These are phyloP conservation scores for Murraya paniculata DNA, from an alignment of 345 rosid genomes.

Conservation along the genomic window DNA sequence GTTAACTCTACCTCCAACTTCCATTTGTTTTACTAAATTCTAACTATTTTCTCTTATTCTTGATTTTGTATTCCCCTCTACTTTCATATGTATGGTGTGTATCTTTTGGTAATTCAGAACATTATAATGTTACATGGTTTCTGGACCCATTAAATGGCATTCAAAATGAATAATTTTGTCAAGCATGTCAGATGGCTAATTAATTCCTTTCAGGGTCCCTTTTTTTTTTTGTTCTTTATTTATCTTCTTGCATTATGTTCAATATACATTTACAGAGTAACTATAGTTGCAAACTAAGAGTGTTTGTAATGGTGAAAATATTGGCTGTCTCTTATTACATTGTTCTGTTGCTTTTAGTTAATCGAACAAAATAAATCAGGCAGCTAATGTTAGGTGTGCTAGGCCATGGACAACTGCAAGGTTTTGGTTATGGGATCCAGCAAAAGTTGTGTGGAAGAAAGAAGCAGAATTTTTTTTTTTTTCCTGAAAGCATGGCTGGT, in stretches of 20 bases:
- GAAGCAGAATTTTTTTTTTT: not conserved
- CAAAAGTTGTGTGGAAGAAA: not conserved
- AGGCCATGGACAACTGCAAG: not conserved
- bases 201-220: not conserved
- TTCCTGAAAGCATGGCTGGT: not conserved
- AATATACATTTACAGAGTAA: no score
- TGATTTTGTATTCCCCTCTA: not conserved
- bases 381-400: not conserved
- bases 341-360: not conserved
- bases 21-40: conserved; percentile 2
- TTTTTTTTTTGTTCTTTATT: not conserved
- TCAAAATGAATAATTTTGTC: not conserved
- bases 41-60: not conserved
- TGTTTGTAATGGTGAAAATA: not conserved
- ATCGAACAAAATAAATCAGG: not conserved
- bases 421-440: not conserved
- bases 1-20: not conserved
- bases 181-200: not conserved
- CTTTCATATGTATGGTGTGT: not conserved
- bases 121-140: not conserved
- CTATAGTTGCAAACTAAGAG: not conserved
- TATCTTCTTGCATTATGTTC: not conserved
- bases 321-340: not conserved
- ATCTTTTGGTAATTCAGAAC: not conserved
- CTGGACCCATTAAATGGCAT: not conserved